phyloP scores from a whole-genome alignment of 768 basidiomycete genomes.

The Serpula lacrymans region DNA sequence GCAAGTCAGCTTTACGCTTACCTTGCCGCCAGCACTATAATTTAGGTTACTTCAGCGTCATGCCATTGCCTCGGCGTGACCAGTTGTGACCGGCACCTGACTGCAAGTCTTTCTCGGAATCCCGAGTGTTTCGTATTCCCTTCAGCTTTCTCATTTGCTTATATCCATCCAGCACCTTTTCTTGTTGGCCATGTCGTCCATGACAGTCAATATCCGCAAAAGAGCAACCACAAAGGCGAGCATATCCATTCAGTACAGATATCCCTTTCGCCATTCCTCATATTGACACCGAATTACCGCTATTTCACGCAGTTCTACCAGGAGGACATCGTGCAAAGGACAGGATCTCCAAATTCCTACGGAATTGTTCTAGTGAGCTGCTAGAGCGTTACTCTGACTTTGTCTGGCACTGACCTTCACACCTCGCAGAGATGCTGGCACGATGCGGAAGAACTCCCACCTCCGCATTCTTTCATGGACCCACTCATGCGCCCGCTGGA shows the following conservation, averaged over 20 bases:
- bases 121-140: too few relatives aligned
- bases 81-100: too few relatives aligned
- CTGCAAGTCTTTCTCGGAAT: too few relatives aligned
- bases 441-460: constrained; percentile 70
- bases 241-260: neutral
- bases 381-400: neutral
- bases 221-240: constrained; percentile 32
- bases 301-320: constrained; percentile 52
- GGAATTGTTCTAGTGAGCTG: constrained; percentile 67
- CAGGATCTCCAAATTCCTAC: constrained; percentile 36
- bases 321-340: constrained; percentile 60
- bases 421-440: constrained; percentile 80
- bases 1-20: too few relatives aligned
- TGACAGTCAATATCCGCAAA: constrained; percentile 22
- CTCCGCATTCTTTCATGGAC: constrained; percentile 44
- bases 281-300: too few relatives aligned
- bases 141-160: too few relatives aligned
- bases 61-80: too few relatives aligned
- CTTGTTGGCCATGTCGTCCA: too few relatives aligned
- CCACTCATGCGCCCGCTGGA: constrained; percentile 72
- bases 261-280: neutral
- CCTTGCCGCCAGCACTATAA: too few relatives aligned
- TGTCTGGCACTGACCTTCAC: constrained; percentile 1
- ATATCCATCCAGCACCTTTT: too few relatives aligned
- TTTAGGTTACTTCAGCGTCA: too few relatives aligned